These are phyloP conservation scores for Geotrichum aggregatum DNA, from an alignment of 1,139 yeast species.

Conservation along the genomic window DNA sequence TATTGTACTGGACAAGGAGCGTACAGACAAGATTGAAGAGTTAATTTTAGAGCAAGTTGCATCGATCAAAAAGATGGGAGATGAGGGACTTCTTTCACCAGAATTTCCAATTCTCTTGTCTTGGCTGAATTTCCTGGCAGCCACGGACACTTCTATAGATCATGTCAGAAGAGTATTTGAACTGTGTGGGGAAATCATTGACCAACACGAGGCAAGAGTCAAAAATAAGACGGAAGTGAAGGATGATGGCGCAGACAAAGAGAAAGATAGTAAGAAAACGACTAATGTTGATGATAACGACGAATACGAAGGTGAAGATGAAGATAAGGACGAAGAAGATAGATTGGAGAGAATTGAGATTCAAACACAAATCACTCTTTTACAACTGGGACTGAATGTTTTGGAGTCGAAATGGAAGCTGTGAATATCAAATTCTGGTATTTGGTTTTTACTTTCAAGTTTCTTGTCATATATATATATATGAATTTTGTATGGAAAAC, in stretches of 20 bases:
- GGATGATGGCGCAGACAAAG: neutral
- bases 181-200: neutral
- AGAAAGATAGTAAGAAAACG: neutral
- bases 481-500: no score
- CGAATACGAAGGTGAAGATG: neutral
- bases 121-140: constrained; percentile 20
- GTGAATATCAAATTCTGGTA: no score
- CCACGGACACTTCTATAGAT: constrained; percentile 2
- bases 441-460: no score
- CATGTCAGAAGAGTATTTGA: neutral
- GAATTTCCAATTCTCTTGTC: constrained; percentile 13
- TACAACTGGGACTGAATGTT: neutral
- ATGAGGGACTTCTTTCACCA: constrained; percentile 1
- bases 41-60: constrained; percentile 4
- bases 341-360: neutral
- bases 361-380: neutral
- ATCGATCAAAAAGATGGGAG: neutral
- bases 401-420: constrained; percentile 1
- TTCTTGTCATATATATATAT: no score
- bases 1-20: neutral
- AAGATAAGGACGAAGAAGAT: neutral
- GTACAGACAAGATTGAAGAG: constrained; percentile 1
- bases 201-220: neutral
- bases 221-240: neutral
- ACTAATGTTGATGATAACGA: neutral